Percentiles rank a stretch among this genome's conserved stretches.
These are phyloP conservation scores for Lactifluus subvellereus DNA, from an alignment of 768 basidiomycete species.

Conservation along the genomic window DNA sequence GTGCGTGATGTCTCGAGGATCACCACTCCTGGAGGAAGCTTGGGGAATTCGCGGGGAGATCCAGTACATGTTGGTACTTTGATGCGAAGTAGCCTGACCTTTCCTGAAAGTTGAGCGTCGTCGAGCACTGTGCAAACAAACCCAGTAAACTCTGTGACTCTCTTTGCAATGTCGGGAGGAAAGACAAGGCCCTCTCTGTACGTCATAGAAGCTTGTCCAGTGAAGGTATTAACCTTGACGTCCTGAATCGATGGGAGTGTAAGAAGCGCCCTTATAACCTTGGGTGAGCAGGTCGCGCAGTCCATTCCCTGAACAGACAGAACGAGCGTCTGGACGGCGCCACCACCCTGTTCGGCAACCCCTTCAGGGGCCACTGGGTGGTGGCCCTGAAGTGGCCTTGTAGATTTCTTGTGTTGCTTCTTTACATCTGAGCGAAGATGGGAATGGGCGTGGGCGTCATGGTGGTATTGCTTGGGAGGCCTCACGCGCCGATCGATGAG, in stretches of 20 bases:
- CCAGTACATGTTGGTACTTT: background rate
- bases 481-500: conserved; percentile 12
- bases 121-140: conserved; percentile 6
- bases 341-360: conserved; percentile 6
- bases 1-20: background rate
- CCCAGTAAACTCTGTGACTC: conserved; percentile 15
- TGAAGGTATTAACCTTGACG: conserved; percentile 18
- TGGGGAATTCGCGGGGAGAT: background rate
- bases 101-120: conserved; percentile 4
- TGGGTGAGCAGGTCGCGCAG: conserved; percentile 16
- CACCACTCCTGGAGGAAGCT: conserved; percentile 9
- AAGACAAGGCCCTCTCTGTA: conserved; percentile 17
- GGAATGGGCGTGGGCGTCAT: background rate
- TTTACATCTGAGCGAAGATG: background rate
- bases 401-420: background rate
- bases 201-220: conserved; percentile 15
- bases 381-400: background rate
- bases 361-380: background rate
- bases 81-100: conserved; percentile 13
- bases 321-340: background rate
- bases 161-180: conserved; percentile 10
- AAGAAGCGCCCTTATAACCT: conserved; percentile 13
- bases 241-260: conserved; percentile 18
- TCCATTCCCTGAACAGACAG: conserved; percentile 21
- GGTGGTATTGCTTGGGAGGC: background rate